Evolutionary conservation across 2,329 filamentous ascomycete species (phyloP), one percentile per base, ranked within the genome.

Genomic region (Huntiella bhutanensis): DNA sequence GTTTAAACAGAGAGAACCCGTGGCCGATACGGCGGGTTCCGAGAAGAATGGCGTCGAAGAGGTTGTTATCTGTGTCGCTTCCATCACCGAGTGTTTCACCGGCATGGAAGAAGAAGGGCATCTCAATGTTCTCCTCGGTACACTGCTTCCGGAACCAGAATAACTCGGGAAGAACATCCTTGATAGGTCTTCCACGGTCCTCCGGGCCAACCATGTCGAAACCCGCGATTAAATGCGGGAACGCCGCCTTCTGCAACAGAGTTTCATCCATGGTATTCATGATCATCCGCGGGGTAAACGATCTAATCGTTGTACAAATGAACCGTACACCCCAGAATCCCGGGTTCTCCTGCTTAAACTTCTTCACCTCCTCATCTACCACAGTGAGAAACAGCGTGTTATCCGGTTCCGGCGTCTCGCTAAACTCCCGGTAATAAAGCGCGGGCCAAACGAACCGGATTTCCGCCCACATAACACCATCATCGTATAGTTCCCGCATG

Each of bases 41-140:
- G 4, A 96, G 71, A 6, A 95, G 65, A 11, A 96, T 71, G 1
- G 86, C 86, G 58, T 95, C 87, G 58, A 86, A 94, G 3, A 96
- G 70, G 60, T 95, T 95, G 51, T 64, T 56, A 56, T 95, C 87
- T 0, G 81, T 80, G 15, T 68, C 69, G 53, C 77, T 78, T 22
- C 85, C 86, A 51, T 68, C 64, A 17, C 84, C 85, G 1, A 93
- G 73, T 33, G 77, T 84, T 62, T 95, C 87, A 52, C 87, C 88
- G 0, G 88, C 87, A 59, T 95, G 87, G 65, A 96, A 92, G 67
- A 93, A 93, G 66, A 95, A 94, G 1, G 88, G 88, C 7, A 98
- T 77, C 43, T 85, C 75, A 34, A 95, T 73, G 2, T 73, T 75
- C 55, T 85, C 79, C 56, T 82, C 70, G 1, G 75, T 73, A 59